phyloP scores from a whole-genome alignment of 202 grass and related monocot species.

The Eragrostis tef region DNA sequence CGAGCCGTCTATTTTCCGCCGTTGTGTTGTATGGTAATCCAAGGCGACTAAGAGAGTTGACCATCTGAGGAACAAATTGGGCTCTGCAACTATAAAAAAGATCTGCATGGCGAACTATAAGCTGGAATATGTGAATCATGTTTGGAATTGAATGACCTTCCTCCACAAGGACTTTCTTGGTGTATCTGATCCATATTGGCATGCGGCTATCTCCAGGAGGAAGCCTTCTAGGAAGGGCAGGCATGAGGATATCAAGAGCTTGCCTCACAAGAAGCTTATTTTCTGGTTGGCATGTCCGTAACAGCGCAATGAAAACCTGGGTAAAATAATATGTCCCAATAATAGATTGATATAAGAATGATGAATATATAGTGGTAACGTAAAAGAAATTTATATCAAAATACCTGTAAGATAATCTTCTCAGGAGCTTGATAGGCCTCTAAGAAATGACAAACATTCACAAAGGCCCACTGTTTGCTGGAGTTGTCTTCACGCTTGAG shows the following conservation, averaged over 20 bases:
- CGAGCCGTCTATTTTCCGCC: constrained; percentile 85
- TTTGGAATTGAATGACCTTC: constrained; percentile 99
- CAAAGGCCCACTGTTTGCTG: constrained; percentile 99
- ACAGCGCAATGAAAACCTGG: constrained; percentile 93
- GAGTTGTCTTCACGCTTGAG: constrained; percentile 99
- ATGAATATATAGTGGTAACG: constrained; percentile 29
- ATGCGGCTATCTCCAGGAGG: constrained; percentile 91
- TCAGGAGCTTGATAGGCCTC: constrained; percentile 99
- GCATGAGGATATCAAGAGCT: constrained; percentile 98
- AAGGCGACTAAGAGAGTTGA: constrained; percentile 95
- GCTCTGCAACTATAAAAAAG: constrained; percentile 98
- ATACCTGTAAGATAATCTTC: constrained; percentile 98
- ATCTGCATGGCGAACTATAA: constrained; percentile 96
- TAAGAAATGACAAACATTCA: constrained; percentile 98
- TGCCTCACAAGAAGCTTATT: constrained; percentile 97
- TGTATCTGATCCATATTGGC: constrained; percentile 99
- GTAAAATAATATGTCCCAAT: constrained; percentile 11
- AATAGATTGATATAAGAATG: constrained; percentile 2
- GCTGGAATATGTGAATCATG: constrained; percentile 99
- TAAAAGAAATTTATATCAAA: constrained; percentile 36
- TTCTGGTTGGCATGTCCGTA: constrained; percentile 97
- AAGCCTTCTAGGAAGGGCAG: constrained; percentile 88
- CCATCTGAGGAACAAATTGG: constrained; percentile 99
- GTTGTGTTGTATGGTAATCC: constrained; percentile 96
- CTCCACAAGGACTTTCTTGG: constrained; percentile 98